phyloP scores from a whole-genome alignment of 2,329 filamentous ascomycete species.

The Capronia coronata region DNA sequence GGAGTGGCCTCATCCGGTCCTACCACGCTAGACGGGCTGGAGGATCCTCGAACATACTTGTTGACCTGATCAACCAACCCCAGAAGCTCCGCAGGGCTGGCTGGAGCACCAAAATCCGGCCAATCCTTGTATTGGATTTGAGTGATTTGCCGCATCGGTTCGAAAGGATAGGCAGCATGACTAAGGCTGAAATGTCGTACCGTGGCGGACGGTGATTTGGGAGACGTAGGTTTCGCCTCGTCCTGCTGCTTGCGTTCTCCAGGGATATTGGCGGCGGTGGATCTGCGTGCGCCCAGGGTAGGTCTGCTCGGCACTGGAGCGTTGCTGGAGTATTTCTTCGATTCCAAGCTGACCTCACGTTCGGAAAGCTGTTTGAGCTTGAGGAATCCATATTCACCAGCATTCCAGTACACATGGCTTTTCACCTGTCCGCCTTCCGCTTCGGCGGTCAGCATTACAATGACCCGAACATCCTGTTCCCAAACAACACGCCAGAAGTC shows the following conservation, averaged over 20 bases:
- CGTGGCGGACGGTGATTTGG: conserved; percentile 66
- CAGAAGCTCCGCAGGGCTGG: conserved; percentile 78
- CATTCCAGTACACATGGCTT: conserved; percentile 89
- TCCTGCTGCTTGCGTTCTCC: conserved; percentile 26
- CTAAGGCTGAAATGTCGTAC: conserved; percentile 82
- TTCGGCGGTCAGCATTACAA: conserved; percentile 95
- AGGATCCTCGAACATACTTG: conserved; percentile 48
- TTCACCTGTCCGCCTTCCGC: conserved; percentile 89
- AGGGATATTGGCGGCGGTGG: conserved; percentile 31
- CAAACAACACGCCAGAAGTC: conserved; percentile 98
- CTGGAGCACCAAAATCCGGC: conserved; percentile 93
- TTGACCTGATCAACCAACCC: conserved; percentile 85
- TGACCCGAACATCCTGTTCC: conserved; percentile 90
- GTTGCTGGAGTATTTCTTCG: conserved; percentile 42
- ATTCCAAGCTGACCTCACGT: conserved; percentile 70
- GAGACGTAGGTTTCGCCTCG: conserved; percentile 22
- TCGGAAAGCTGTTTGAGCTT: conserved; percentile 72
- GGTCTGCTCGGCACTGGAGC: conserved; percentile 38
- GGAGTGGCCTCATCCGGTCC: conserved; percentile 56
- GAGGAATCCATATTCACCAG: conserved; percentile 69
- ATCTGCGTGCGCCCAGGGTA: conserved; percentile 33
- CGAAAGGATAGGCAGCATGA: conserved; percentile 70
- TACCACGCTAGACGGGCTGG: conserved; percentile 34
- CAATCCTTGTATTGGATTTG: conserved; percentile 93
- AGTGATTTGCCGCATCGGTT: conserved; percentile 82